Conservation (phyloP, 768 basidiomycete species). For the Boletus rufocinnamomeus region DNA sequence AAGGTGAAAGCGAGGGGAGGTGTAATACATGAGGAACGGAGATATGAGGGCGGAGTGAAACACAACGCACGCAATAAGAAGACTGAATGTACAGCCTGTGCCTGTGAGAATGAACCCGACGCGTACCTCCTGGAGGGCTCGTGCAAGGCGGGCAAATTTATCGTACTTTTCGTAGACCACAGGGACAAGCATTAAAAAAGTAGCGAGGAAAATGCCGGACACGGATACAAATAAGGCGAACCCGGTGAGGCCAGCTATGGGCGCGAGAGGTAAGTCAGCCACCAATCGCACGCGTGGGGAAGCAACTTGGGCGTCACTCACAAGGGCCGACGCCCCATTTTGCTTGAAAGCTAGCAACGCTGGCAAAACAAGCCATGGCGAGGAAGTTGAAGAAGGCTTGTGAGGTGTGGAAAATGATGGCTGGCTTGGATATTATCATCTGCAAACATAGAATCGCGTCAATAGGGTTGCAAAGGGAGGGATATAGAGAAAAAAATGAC, state of each 20-base stretch:
- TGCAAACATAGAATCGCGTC: constrained; percentile 34
- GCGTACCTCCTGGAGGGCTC: constrained; percentile 80
- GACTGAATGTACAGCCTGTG: constrained; percentile 60
- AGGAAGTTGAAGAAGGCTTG: constrained; percentile 94
- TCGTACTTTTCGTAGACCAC: constrained; percentile 86
- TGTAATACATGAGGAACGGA: constrained; percentile 19
- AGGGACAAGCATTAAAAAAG: constrained; percentile 75
- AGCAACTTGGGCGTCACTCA: constrained; percentile 42
- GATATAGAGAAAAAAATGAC: constrained; percentile 40
- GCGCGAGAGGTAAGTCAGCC: constrained; percentile 17
- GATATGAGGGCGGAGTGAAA: constrained; percentile 2
- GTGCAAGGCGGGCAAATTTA: constrained; percentile 72
- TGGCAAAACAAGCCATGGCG: constrained; percentile 88
- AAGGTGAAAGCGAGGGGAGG: neutral
- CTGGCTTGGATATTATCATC: constrained; percentile 88
- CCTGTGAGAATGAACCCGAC: constrained; percentile 82
- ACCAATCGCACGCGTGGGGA: constrained; percentile 6
- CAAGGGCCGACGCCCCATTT: constrained; percentile 85
- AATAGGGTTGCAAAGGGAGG: constrained; percentile 10
- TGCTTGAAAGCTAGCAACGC: constrained; percentile 86
- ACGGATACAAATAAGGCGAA: constrained; percentile 85
- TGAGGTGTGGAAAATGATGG: constrained; percentile 71
- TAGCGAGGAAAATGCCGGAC: constrained; percentile 67
- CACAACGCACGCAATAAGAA: constrained; percentile 74
- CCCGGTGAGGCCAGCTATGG: constrained; percentile 78